phyloP scores from a whole-genome alignment of 495 filamentous ascomycete species.

The Cairneyella variabilis region DNA sequence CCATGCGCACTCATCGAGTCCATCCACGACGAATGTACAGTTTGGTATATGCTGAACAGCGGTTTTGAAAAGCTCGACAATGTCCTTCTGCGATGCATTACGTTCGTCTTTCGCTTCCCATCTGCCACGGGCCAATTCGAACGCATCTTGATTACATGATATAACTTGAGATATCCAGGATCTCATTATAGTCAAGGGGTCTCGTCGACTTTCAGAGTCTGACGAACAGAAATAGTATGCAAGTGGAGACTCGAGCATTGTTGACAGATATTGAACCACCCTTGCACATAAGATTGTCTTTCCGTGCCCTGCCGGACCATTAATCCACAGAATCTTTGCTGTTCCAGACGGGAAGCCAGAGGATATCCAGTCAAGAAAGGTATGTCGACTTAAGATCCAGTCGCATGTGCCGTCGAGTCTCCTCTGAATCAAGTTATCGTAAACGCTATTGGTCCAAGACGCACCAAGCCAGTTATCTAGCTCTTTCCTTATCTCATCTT shows the following conservation, averaged over 20 bases:
- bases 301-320: slow-evolving; percentile 29
- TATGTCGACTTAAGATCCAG: slow-evolving; percentile 24
- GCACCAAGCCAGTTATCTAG: slow-evolving; percentile 9
- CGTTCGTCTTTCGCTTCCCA: slow-evolving; percentile 5
- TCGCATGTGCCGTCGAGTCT: slow-evolving; percentile 26
- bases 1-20: slow-evolving; percentile 28
- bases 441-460: slow-evolving; percentile 11
- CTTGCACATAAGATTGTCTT: slow-evolving; percentile 30
- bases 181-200: slow-evolving; percentile 23
- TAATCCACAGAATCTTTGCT: slow-evolving; percentile 27
- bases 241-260: slow-evolving; percentile 7
- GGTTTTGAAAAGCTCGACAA: slow-evolving; percentile 17
- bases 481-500: slow-evolving; percentile 12
- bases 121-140: slow-evolving; percentile 14
- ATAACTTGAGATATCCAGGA: slow-evolving; percentile 30
- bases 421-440: slow-evolving; percentile 18
- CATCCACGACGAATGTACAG: slow-evolving; percentile 28
- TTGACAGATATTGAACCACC: slow-evolving; percentile 23
- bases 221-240: slow-evolving; percentile 28
- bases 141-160: slow-evolving; percentile 9
- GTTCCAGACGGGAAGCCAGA: slow-evolving; percentile 2
- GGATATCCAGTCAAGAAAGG: slow-evolving; percentile 20
- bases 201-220: slow-evolving; percentile 18
- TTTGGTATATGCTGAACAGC: slow-evolving; percentile 17
- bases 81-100: slow-evolving; percentile 18